Percentiles rank a stretch among this genome's conserved stretches.
These are phyloP conservation scores for Patellifolia procumbens DNA, from an alignment of 179 eudicot genomes.

Conservation along the genomic window DNA sequence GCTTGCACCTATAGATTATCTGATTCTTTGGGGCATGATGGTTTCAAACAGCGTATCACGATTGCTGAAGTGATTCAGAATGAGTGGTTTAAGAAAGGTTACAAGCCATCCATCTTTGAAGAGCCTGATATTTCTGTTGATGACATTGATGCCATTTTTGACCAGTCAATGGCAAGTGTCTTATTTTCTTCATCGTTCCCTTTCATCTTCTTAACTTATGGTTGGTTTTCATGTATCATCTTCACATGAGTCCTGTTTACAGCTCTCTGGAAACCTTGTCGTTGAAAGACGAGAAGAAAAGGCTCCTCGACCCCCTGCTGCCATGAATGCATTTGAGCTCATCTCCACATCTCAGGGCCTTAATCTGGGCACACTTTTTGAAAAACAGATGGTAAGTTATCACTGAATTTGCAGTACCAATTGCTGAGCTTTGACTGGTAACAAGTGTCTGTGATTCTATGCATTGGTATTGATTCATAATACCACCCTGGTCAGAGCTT, in stretches of 20 bases:
- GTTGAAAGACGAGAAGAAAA: constrained; percentile 80
- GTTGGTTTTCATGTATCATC: neutral
- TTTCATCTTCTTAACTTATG: neutral
- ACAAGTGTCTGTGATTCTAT: neutral
- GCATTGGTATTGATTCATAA: neutral
- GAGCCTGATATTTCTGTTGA: constrained; percentile 62
- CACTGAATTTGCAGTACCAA: no score
- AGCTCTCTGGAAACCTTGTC: constrained; percentile 60
- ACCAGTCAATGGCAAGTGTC: constrained; percentile 56
- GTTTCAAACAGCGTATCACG: constrained; percentile 65
- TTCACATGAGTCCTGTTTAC: neutral
- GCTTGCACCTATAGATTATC: neutral
- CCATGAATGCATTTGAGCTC: constrained; percentile 98
- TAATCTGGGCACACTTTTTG: constrained; percentile 83
- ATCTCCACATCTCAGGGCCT: constrained; percentile 96
- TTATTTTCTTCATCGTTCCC: constrained; percentile 1
- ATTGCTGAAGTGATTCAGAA: constrained; percentile 72
- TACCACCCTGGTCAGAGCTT: neutral
- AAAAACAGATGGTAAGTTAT: constrained; percentile 79
- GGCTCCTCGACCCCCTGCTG: constrained; percentile 51
- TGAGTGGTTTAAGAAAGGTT: constrained; percentile 98
- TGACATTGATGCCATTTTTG: constrained; percentile 73
- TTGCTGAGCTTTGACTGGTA: neutral
- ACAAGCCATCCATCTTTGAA: constrained; percentile 67
- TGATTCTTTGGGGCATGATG: constrained; percentile 13